Percentiles rank a stretch among this genome's conserved stretches.
These are phyloP conservation scores for Podospora anserina DNA, from an alignment of 495 filamentous ascomycete genomes.

Conservation along the genomic window DNA sequence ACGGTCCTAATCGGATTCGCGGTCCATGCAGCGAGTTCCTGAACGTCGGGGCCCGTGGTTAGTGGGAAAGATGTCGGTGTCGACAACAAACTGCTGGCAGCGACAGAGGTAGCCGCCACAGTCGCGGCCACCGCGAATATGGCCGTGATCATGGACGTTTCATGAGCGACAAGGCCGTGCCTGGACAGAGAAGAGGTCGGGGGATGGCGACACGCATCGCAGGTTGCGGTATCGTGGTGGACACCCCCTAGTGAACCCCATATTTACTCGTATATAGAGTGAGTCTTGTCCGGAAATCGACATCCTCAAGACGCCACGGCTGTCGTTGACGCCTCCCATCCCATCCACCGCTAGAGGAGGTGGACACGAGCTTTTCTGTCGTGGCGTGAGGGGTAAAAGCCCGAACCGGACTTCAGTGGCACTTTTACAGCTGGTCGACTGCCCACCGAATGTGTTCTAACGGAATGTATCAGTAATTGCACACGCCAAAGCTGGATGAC, in stretches of 20 bases:
- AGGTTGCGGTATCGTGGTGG: neutral
- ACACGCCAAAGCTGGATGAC: neutral
- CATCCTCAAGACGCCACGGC: neutral
- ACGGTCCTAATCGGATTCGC: slow-evolving; percentile 19
- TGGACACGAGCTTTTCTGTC: neutral
- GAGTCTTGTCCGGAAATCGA: neutral
- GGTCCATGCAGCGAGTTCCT: neutral
- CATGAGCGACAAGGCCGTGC: slow-evolving; percentile 1
- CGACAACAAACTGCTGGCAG: neutral
- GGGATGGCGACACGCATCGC: neutral
- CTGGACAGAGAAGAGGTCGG: neutral
- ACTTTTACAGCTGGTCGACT: neutral
- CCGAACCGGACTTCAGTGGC: neutral
- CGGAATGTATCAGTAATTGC: neutral
- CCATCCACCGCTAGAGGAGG: too few relatives aligned
- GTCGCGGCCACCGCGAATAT: neutral
- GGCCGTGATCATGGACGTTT: slow-evolving; percentile 1
- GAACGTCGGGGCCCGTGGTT: neutral
- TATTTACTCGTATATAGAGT: neutral
- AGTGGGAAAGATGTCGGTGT: neutral
- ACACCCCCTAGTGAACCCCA: neutral
- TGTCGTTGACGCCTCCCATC: too few relatives aligned
- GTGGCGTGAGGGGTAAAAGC: neutral
- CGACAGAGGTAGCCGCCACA: neutral
- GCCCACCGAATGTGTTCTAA: neutral